Conservation (phyloP, 148 eudicot genomes). For the Persicaria tinctoria region DNA sequence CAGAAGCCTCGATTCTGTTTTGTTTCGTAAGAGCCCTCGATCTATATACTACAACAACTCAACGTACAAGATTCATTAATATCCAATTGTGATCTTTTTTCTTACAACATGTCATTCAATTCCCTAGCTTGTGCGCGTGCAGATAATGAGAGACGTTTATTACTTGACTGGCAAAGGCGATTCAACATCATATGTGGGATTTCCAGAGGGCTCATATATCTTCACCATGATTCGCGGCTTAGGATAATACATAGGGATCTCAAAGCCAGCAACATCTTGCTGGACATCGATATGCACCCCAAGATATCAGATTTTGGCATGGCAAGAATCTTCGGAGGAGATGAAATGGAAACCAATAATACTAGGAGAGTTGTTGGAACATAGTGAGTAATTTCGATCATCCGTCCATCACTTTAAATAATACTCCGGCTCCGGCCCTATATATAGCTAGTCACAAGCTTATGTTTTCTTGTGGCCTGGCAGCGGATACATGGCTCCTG, state of each 20-base stretch:
- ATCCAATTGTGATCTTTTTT: neutral
- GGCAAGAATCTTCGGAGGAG: conserved; percentile 17
- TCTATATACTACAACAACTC: neutral
- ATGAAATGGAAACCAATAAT: conserved; percentile 11
- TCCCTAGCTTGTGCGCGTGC: neutral
- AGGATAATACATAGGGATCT: conserved; percentile 18
- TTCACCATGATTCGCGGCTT: conserved; percentile 16
- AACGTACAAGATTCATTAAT: neutral
- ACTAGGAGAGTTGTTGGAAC: conserved; percentile 17
- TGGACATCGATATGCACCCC: conserved; percentile 13
- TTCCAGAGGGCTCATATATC: conserved; percentile 14
- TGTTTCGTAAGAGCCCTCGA: conserved; percentile 8
- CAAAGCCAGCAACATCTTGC: conserved; percentile 17
- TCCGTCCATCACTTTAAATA: no score
- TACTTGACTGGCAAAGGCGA: conserved; percentile 13
- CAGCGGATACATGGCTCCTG: conserved; percentile 37
- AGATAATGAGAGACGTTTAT: conserved; percentile 6
- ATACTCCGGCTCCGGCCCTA: neutral
- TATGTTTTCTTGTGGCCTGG: neutral
- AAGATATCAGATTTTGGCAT: conserved; percentile 21
- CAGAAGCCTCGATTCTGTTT: conserved; percentile 10
- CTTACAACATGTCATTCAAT: neutral
- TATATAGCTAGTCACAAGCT: neutral
- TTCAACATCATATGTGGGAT: conserved; percentile 13
- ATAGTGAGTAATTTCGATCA: conserved; percentile 5